These are phyloP conservation scores for Ilex asprella DNA, from an alignment of 257 asterid species.

Conservation along the genomic window DNA sequence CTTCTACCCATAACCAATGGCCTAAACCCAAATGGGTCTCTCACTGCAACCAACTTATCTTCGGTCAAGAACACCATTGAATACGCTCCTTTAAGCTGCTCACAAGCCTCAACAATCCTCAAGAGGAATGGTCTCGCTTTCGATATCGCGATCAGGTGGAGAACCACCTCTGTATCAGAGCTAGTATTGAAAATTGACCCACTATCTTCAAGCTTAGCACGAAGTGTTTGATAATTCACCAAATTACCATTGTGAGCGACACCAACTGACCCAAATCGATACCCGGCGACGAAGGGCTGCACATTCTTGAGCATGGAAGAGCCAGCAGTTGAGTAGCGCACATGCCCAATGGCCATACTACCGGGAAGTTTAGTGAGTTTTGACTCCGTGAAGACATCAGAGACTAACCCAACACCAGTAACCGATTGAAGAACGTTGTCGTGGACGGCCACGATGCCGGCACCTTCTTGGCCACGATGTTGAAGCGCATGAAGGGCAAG, in stretches of 20 bases:
- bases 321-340: conserved; percentile 90
- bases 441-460: conserved; percentile 76
- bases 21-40: conserved; percentile 60
- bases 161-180: conserved; percentile 83
- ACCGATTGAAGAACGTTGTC: conserved; percentile 61
- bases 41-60: conserved; percentile 55
- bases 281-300: conserved; percentile 93
- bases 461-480: conserved; percentile 96
- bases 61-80: conserved; percentile 64
- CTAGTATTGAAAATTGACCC: conserved; percentile 88
- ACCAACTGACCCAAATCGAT: conserved; percentile 78
- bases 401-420: conserved; percentile 82
- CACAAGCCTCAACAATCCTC: conserved; percentile 91
- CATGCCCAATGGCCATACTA: conserved; percentile 85
- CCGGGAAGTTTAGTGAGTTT: conserved; percentile 69
- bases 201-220: conserved; percentile 72
- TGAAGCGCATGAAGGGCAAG: conserved; percentile 87
- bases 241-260: conserved; percentile 96
- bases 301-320: conserved; percentile 91
- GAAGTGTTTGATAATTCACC: conserved; percentile 69
- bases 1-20: conserved; percentile 69
- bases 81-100: conserved; percentile 77
- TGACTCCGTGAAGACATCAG: conserved; percentile 77
- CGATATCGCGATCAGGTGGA: conserved; percentile 83
- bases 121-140: conserved; percentile 71